Base-by-base conservation (phyloP, 2,329 filamentous ascomycete species). In the Dactylella cylindrospora region DNA sequence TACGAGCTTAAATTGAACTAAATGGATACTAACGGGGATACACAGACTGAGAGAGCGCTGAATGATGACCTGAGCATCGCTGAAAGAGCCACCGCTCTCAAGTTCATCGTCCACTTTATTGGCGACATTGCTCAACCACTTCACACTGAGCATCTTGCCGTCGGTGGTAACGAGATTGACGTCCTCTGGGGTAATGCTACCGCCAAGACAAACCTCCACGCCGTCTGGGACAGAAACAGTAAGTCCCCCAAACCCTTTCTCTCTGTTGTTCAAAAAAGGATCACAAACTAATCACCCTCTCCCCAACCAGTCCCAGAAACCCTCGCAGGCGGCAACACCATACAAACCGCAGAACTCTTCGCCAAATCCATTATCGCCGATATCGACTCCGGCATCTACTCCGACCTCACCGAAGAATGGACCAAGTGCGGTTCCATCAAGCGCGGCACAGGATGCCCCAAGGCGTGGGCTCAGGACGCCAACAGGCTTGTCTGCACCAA, bases 241-340 rank as follows among this genome's bases (percentile, higher is more conserved):
- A 54, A 5, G 55, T n/a, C 77, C 80, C 72, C 15, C 72, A 73
- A 76, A 84, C 70, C 71, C 85, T 77, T 72, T 88, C 75, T 72
- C 89, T 79, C 76, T 83, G 79, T 66, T 93, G 88, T 75, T 95
- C 86, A 68, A 89, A 94, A 71, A 89, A 95, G 68, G 81, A 9
- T n/a, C 82, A 85, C 72, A 80, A 83, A 69, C 73, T 81, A 68
- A 75, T 85, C 4, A 83, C 83, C 3, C 79, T 90, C 73, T 80
- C 84, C 17, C 85, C 74, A 36, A 73, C 44, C 10, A 61, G 55
- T 62, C 43, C 49, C 50, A 15, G 57, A 62, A 38, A 62, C 57
- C 29, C 49, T 62, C 15, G 57, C 57, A 13, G 57, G 49, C 13
- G 57, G 57, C 31, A 47, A 23, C 3, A 50, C 41, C 15, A 9